phyloP scores from a whole-genome alignment of 306 rosid genomes.

The Fragaria iinumae region DNA sequence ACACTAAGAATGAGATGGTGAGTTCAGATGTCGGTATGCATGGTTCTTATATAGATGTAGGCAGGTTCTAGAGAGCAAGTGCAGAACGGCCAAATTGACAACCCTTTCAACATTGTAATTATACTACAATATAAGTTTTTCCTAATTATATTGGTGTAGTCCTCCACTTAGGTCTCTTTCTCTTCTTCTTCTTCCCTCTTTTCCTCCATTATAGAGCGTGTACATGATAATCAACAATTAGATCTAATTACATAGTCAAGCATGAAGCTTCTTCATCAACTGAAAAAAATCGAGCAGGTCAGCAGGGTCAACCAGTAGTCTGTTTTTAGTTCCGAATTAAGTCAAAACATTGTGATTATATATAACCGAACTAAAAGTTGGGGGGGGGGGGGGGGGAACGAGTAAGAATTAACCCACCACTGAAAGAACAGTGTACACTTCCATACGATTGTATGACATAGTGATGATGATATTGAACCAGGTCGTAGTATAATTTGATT shows the following conservation, averaged over 20 bases:
- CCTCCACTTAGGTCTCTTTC: not conserved
- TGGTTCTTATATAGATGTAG: conserved; percentile 24
- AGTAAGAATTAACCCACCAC: not conserved
- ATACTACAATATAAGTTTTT: too few species aligned
- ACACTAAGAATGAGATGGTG: not conserved
- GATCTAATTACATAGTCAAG: not conserved
- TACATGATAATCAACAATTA: too few species aligned
- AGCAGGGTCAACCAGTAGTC: not conserved
- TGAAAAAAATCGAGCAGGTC: not conserved
- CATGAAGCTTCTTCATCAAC: not conserved
- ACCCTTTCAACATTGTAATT: not conserved
- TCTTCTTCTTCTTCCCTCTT: not conserved
- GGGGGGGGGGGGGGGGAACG: not conserved
- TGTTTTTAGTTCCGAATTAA: not conserved
- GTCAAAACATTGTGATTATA: not conserved
- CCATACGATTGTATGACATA: not conserved
- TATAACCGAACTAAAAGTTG: not conserved
- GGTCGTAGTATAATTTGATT: not conserved
- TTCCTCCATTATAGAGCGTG: not conserved
- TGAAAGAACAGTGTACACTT: not conserved
- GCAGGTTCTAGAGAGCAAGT: conserved; percentile 13
- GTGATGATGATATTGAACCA: not conserved
- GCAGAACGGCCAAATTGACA: conserved; percentile 35
- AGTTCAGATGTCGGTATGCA: not conserved
- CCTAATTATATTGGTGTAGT: not conserved